Conservation (phyloP, 208 protist species). For the Crithidia expoeki region DNA sequence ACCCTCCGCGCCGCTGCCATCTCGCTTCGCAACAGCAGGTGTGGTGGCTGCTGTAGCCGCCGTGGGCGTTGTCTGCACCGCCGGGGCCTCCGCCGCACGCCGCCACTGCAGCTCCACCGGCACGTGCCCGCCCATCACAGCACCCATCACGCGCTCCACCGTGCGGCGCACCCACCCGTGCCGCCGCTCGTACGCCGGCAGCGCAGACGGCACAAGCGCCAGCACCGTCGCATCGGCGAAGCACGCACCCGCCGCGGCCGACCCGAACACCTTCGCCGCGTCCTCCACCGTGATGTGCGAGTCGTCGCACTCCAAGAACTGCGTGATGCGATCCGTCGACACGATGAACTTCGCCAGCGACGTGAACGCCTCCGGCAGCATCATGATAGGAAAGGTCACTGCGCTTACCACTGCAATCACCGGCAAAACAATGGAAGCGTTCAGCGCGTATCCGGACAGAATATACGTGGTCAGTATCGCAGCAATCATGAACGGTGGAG, state of each 20-base stretch:
- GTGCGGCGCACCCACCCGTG: slow-evolving; percentile 37
- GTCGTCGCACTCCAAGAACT: slow-evolving; percentile 67
- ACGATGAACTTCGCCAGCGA: slow-evolving; percentile 70
- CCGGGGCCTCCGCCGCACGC: background rate
- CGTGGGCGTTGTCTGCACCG: background rate
- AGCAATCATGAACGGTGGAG: slow-evolving; percentile 55
- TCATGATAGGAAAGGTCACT: slow-evolving; percentile 86
- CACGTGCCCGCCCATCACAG: slow-evolving; percentile 21
- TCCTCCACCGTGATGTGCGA: slow-evolving; percentile 14
- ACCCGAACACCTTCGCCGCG: slow-evolving; percentile 17
- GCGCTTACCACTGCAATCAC: slow-evolving; percentile 88
- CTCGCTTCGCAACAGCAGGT: slow-evolving; percentile 70
- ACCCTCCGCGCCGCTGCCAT: slow-evolving; percentile 32
- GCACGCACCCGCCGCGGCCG: slow-evolving; percentile 38
- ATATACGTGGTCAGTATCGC: slow-evolving; percentile 52
- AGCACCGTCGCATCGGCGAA: slow-evolving; percentile 35
- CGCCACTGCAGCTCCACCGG: slow-evolving; percentile 28
- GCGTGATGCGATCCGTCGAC: slow-evolving; percentile 66
- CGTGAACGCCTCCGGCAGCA: slow-evolving; percentile 84
- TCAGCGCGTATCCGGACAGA: slow-evolving; percentile 54
- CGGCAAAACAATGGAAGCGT: slow-evolving; percentile 81
- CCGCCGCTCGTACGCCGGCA: slow-evolving; percentile 31
- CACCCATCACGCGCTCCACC: slow-evolving; percentile 26
- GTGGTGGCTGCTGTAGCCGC: slow-evolving; percentile 47
- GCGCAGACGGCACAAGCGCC: slow-evolving; percentile 26